phyloP scores from a whole-genome alignment of 2,329 filamentous ascomycete genomes.

The Fusarium aywerte region DNA sequence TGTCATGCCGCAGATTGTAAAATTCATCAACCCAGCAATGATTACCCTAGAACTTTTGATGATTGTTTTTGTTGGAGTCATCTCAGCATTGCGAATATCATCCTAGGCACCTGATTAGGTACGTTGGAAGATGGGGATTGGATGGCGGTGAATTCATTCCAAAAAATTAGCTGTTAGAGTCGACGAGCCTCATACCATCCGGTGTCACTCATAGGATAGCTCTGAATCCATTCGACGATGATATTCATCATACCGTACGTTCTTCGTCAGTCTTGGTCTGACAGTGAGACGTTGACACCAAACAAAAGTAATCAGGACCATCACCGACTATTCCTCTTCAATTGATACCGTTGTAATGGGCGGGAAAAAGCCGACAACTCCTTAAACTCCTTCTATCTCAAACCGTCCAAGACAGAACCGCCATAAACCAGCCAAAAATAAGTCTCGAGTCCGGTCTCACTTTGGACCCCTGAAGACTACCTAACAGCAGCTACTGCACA shows the following conservation, averaged over 20 bases:
- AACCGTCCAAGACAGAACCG: slow-evolving; percentile 19
- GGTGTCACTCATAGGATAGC: neutral
- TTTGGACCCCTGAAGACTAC: slow-evolving; percentile 28
- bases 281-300: neutral
- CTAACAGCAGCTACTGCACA: slow-evolving; percentile 2
- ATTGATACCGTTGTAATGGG: neutral
- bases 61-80: no score
- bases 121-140: neutral
- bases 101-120: no score
- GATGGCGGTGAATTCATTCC: no score
- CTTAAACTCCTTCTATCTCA: neutral
- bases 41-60: no score
- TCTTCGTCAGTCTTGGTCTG: neutral
- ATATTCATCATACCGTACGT: neutral
- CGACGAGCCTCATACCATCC: neutral
- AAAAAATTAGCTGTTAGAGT: neutral
- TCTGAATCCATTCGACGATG: neutral
- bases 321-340: neutral
- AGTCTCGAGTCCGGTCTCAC: slow-evolving; percentile 26
- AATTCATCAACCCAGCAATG: no score
- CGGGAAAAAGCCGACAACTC: neutral
- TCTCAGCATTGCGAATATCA: no score
- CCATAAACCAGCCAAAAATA: slow-evolving; percentile 23
- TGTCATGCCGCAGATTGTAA: no score
- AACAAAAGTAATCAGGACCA: neutral